A percentile compares a stretch with the other conserved stretches of the same genome.
Evolutionary conservation across 495 filamentous ascomycete species (phyloP).

Genomic region (Pyrenula massariospora): DNA sequence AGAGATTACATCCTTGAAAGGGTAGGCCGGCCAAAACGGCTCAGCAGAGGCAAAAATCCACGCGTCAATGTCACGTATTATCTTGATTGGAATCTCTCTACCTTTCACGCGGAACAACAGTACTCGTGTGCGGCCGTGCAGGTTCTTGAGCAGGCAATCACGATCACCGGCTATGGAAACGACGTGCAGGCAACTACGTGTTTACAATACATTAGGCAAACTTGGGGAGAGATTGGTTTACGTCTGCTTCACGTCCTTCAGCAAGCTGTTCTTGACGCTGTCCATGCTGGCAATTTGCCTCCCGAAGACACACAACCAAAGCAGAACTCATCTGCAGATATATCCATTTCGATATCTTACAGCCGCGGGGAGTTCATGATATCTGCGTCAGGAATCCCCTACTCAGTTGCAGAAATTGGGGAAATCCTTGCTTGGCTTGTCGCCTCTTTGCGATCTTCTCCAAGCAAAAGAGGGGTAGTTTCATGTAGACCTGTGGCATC

Average conservation of each 20-base stretch:
- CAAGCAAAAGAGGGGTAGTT: neutral
- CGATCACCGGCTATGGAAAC: neutral
- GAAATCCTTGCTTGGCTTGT: conserved; percentile 13
- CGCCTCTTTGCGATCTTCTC: conserved; percentile 10
- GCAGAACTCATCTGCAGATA: neutral
- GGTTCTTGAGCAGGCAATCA: neutral
- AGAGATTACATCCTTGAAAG: neutral
- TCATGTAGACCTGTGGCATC: neutral
- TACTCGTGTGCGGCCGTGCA: neutral
- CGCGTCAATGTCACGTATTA: neutral
- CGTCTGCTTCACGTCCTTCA: neutral
- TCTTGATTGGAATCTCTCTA: neutral
- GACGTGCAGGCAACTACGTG: neutral
- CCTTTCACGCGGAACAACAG: neutral
- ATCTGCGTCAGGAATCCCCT: conserved; percentile 3
- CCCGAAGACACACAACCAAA: neutral
- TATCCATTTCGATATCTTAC: neutral
- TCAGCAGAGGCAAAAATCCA: neutral
- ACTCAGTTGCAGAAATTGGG: conserved; percentile 9
- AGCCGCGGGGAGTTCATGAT: neutral
- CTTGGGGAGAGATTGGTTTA: neutral
- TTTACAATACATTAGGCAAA: neutral
- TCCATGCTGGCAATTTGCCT: neutral
- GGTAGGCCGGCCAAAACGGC: neutral
- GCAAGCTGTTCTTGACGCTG: neutral